Evolutionary conservation across 805 yeast genomes (phyloP), one percentile per base, ranked within the genome.

Genomic region (Cyberlindnera mycetangii): DNA sequence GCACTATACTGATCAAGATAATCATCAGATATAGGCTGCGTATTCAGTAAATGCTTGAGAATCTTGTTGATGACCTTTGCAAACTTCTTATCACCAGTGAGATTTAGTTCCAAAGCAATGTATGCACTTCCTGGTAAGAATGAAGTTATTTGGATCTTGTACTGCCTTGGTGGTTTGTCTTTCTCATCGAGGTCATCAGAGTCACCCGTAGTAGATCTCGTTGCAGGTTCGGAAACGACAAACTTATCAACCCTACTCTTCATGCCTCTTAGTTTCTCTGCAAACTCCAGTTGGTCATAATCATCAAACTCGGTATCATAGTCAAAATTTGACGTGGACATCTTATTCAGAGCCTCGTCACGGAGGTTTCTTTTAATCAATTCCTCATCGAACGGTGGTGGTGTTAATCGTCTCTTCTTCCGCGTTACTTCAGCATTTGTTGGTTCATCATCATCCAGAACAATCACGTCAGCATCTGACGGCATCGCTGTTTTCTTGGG

Each of bases 11-110:
- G 1, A 1, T 11, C 16, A 1, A 19, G 14, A 11, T 22, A 37
- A 0, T 20, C 4, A 8, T 39, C 45, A 1, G 44, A 41, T 3
- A 51, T 40, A 7, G 31, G 31, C 4, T 42, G 41, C 7, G 32
- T 9, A 1, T 19, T 28, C 10, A 49, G 20, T 0, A 53, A 37
- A 38, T 52, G 46, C 1, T 38, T 27, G 14, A 58, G 36, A 1
- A 48, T 33, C 32, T 53, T 57, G 1, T 31, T 16, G 2, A 54
- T 28, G 7, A 57, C 42, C 9, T 37, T 21, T 12, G 45, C 45
- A 12, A 56, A 47, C 20, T 38, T 52, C 36, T 55, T 58, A 8
- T 25, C 37, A 7, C 60, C 60, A 32, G 51, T 51, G 12, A 54
- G 45, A 5, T 30, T 24, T n/a, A 58, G 17, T 9, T 45, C 44